Evolutionary conservation across 1,284 basidiomycete genomes (phyloP).

Genomic region (Agaricales sp.): DNA sequence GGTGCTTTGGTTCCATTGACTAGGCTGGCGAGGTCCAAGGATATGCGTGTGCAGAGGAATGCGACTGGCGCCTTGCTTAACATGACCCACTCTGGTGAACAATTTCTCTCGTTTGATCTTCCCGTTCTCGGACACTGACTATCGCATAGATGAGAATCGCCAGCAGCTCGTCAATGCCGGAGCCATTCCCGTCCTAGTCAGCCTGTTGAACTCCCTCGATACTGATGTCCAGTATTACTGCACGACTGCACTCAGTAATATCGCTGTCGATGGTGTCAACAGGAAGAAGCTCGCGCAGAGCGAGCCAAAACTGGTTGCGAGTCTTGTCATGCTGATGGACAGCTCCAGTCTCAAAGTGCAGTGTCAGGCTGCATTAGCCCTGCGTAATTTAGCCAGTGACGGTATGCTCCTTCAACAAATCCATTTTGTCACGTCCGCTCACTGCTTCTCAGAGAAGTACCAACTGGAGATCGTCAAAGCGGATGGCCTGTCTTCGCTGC

Average conservation of each 20-base stretch:
- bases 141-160: constrained; percentile 81
- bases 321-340: constrained; percentile 95
- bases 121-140: constrained; percentile 6
- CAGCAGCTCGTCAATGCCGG: constrained; percentile 98
- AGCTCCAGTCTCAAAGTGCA: constrained; percentile 97
- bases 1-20: constrained; percentile 96
- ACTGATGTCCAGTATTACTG: constrained; percentile 99
- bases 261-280: constrained; percentile 92
- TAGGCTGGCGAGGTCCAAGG: constrained; percentile 92
- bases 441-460: constrained; percentile 74
- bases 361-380: constrained; percentile 94
- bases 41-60: constrained; percentile 98
- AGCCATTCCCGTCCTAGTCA: constrained; percentile 95
- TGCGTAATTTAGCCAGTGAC: constrained; percentile 95
- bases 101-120: constrained; percentile 5
- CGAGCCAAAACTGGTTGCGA: constrained; percentile 93
- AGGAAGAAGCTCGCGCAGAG: constrained; percentile 92
- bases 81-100: constrained; percentile 95
- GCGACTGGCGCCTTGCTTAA: constrained; percentile 97
- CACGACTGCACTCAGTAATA: constrained; percentile 97
- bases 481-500: constrained; percentile 85
- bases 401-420: constrained; percentile 38
- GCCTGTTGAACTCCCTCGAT: constrained; percentile 91
- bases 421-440: constrained; percentile 1
- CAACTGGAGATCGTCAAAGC: constrained; percentile 98